A percentile compares a stretch with the other conserved stretches of the same genome.
These are phyloP conservation scores for Ramularia collo-cygni DNA, from an alignment of 2,329 filamentous ascomycete species.

Conservation along the genomic window DNA sequence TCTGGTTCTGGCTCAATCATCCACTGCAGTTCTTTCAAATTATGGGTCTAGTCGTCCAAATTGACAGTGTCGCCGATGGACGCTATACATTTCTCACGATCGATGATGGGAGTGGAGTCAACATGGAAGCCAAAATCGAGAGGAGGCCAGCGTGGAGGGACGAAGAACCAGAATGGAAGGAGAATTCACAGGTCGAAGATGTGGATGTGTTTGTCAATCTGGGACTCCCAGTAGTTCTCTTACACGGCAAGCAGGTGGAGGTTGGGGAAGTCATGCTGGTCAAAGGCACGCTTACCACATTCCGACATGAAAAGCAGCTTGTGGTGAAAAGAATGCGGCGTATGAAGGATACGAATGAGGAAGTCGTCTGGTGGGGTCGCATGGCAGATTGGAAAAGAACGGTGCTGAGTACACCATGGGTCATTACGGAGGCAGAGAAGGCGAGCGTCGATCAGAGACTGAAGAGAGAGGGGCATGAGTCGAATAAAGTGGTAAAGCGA, in stretches of 20 bases:
- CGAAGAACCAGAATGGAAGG: conserved; percentile 25
- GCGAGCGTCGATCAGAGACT: conserved; percentile 36
- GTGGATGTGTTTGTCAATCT: conserved; percentile 31
- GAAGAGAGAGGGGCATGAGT: conserved; percentile 26
- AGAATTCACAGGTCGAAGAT: conserved; percentile 34
- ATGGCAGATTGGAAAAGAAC: conserved; percentile 43
- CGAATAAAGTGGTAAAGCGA: conserved; percentile 32
- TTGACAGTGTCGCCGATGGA: conserved; percentile 31
- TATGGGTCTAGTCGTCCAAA: conserved; percentile 39
- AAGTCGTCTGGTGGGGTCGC: conserved; percentile 48
- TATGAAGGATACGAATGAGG: conserved; percentile 47
- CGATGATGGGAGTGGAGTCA: conserved; percentile 56
- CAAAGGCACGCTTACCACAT: conserved; percentile 50
- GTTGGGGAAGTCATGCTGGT: conserved; percentile 49
- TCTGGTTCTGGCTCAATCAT: conserved; percentile 51
- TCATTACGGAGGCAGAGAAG: conserved; percentile 39
- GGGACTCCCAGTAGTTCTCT: conserved; percentile 39
- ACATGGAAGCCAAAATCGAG: conserved; percentile 50
- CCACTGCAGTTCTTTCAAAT: conserved; percentile 43
- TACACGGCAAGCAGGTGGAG: conserved; percentile 32
- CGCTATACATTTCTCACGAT: conserved; percentile 46
- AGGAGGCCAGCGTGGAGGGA: conserved; percentile 26
- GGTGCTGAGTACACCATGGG: conserved; percentile 49
- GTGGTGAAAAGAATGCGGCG: conserved; percentile 47
- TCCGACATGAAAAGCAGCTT: conserved; percentile 46